phyloP scores from a whole-genome alignment of 345 rosid species.

The Dovyalis caffra region DNA sequence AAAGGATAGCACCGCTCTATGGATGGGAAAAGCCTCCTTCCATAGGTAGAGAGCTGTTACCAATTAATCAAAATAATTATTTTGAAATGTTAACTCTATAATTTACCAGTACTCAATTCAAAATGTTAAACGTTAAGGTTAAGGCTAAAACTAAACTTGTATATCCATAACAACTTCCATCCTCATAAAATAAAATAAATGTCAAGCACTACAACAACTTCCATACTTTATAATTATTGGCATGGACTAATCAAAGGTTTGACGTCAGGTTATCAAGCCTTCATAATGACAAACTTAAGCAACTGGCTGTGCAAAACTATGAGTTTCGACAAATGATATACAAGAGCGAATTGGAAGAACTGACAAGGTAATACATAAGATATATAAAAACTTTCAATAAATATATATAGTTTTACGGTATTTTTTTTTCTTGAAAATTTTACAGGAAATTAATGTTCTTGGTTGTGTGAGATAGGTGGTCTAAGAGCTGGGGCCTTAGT shows the following conservation, averaged over 20 bases:
- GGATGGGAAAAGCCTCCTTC: constrained; percentile 47
- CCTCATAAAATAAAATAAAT: no score
- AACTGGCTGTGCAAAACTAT: constrained; percentile 44
- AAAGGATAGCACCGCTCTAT: constrained; percentile 33
- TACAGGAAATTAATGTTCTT: neutral
- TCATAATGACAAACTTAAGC: constrained; percentile 27
- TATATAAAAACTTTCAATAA: no score
- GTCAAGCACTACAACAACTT: neutral
- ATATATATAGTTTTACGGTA: no score
- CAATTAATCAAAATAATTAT: no score
- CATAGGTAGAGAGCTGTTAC: constrained; percentile 35
- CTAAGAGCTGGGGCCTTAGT: constrained; percentile 39
- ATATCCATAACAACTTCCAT: no score
- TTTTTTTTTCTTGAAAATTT: no score
- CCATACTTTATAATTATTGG: no score
- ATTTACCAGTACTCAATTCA: no score
- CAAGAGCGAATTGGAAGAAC: constrained; percentile 41
- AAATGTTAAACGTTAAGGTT: no score
- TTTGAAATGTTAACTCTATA: no score
- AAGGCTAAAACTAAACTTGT: no score
- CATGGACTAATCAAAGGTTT: neutral
- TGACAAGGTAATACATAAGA: constrained; percentile 35
- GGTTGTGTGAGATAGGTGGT: constrained; percentile 44
- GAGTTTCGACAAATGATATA: constrained; percentile 45
- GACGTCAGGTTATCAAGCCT: constrained; percentile 39